Evolutionary conservation across 352 stramenopile genomes (phyloP), one percentile per base, ranked within the genome.

Genomic region (Globisporangium acanthophoron): DNA sequence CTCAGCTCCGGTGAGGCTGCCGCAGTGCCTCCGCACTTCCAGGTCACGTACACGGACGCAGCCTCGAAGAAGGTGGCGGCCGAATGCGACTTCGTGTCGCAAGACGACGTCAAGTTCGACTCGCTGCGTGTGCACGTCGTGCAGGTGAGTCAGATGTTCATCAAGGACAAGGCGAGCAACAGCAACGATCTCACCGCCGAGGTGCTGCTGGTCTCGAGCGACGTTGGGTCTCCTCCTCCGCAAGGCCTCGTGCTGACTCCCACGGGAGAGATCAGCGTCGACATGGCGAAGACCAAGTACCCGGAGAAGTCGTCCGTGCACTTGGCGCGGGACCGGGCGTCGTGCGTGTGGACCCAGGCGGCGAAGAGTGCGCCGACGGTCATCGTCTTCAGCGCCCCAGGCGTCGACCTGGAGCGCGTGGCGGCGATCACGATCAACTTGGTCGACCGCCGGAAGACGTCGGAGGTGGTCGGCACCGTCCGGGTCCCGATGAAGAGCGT

Each of bases 151-250:
- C 68, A 89, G 20, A 65, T 88, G 50, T 66, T 62, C 12, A 51
- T 84, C 9, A 65, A 71, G 46, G 72, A 74, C 52, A 67, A 67
- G 4, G 67, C 62, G 33, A 51, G 43, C 43, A 69, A 56, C 5
- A 54, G 12, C 12, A 61, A 51, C 3, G 59, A 71, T 9, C 61
- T 89, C 11, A 43, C 54, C 3, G 74, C 77, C 1, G 65, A 87
- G 52, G 54, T 89, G 12, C 31, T 74, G 31, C 62, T 89, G 1
- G 31, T 80, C 20, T 89, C 79, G 12, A 70, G 71, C 33, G 79
- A 89, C 46, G 52, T 0, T 62, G 76, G 16, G 41, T 59, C 8
- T 35, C 59, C 5, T 51, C 29, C 4, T 1, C 70, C 72, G 2
- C 84, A 87, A 43, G 73, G 71, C 2, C 27, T 83, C 7, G 49